These are phyloP conservation scores for Globisporangium lucens DNA, from an alignment of 352 stramenopile genomes.

Conservation along the genomic window DNA sequence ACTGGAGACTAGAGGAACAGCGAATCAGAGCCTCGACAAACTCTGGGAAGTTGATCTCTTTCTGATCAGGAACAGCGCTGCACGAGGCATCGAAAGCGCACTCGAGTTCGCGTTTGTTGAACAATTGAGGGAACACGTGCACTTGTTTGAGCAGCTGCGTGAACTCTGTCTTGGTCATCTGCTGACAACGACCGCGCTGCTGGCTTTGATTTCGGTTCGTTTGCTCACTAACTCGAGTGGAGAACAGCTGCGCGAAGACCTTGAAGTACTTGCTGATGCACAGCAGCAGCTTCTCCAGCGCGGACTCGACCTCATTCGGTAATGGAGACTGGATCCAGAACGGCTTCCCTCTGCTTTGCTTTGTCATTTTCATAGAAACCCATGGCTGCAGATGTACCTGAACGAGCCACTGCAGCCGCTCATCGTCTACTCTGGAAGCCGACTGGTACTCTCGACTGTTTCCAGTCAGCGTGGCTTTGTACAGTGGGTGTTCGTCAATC, in stretches of 20 bases:
- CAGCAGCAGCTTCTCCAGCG: conserved; percentile 34
- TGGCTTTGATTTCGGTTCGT: neutral
- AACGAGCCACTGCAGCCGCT: conserved; percentile 15
- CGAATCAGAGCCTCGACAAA: conserved; percentile 61
- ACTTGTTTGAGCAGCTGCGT: conserved; percentile 50
- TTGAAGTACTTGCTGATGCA: conserved; percentile 40
- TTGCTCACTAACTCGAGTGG: conserved; percentile 15
- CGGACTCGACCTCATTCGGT: conserved; percentile 24
- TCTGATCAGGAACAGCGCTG: conserved; percentile 21
- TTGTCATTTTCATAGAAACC: neutral
- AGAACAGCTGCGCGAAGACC: conserved; percentile 43
- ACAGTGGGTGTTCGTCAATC: conserved; percentile 13
- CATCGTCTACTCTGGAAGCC: neutral
- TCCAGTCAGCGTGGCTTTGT: neutral
- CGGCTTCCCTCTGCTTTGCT: neutral
- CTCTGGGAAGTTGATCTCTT: conserved; percentile 48
- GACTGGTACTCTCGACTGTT: neutral
- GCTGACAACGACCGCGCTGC: conserved; percentile 3
- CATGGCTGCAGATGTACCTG: conserved; percentile 10
- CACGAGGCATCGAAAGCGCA: conserved; percentile 35
- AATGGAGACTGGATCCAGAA: conserved; percentile 27
- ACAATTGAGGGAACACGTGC: conserved; percentile 54
- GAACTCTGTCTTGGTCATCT: conserved; percentile 34
- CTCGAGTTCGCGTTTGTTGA: conserved; percentile 53
- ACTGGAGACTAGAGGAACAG: conserved; percentile 46